Conservation (phyloP, 179 eudicot species). For the Nepenthes alata region DNA sequence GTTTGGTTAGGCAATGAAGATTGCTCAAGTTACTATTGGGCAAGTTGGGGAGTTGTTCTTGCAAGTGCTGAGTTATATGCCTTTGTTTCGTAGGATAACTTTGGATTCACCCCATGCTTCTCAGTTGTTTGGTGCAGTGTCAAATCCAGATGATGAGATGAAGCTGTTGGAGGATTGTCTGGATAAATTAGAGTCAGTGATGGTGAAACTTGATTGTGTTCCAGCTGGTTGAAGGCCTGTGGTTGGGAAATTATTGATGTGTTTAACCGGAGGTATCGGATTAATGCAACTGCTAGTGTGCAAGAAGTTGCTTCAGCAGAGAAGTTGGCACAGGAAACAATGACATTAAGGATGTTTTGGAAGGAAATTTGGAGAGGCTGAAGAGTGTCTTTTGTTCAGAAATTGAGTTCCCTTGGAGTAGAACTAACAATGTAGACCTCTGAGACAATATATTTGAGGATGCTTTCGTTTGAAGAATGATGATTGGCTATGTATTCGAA, state of each 20-base stretch:
- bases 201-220: constrained; percentile 71
- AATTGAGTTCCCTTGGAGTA: constrained; percentile 89
- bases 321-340: constrained; percentile 67
- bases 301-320: constrained; percentile 74
- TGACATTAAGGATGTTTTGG: constrained; percentile 76
- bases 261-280: constrained; percentile 58
- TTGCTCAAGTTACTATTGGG: constrained; percentile 76
- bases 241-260: constrained; percentile 67
- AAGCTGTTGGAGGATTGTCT: constrained; percentile 65
- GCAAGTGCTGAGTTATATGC: constrained; percentile 83
- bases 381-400: constrained; percentile 87
- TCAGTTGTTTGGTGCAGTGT: constrained; percentile 38
- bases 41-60: constrained; percentile 89
- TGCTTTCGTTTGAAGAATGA: constrained; percentile 71
- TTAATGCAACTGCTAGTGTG: constrained; percentile 65
- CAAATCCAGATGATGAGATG: constrained; percentile 79
- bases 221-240: constrained; percentile 76
- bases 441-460: constrained; percentile 96
- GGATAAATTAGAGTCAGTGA: constrained; percentile 60
- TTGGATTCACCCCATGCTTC: too few relatives aligned
- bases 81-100: constrained; percentile 72
- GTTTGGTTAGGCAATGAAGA: constrained; percentile 70
- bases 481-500: constrained; percentile 48
- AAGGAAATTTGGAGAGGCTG: constrained; percentile 88
- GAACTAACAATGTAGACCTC: constrained; percentile 67